phyloP scores from a whole-genome alignment of 2,329 filamentous ascomycete genomes.

The Ceratocystis cubensis region DNA sequence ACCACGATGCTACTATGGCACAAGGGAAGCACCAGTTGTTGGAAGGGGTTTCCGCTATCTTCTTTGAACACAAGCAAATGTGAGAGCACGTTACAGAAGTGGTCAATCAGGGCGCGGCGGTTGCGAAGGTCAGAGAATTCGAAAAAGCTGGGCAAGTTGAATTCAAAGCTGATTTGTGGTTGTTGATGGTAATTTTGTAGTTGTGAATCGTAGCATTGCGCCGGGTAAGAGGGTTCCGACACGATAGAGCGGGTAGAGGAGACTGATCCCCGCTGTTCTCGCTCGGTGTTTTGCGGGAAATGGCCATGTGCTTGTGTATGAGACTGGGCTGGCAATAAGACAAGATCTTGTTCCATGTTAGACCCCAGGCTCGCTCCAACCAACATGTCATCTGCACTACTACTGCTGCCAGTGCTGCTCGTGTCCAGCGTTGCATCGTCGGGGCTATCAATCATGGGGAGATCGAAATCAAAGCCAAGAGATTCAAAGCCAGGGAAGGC shows the following conservation, averaged over 20 bases:
- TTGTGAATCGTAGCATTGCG: constrained; percentile 24
- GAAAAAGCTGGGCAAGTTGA: constrained; percentile 40
- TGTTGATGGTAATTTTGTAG: constrained; percentile 24
- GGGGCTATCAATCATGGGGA: constrained; percentile 10
- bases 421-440: constrained; percentile 17
- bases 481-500: constrained; percentile 5
- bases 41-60: constrained; percentile 50
- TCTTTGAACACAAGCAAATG: constrained; percentile 54
- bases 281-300: background rate
- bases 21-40: constrained; percentile 49
- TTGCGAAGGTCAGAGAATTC: constrained; percentile 45
- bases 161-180: constrained; percentile 38
- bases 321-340: background rate
- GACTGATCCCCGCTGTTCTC: background rate
- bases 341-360: background rate
- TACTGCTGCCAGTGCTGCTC: constrained; percentile 14
- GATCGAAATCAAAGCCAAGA: constrained; percentile 14
- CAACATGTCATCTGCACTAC: constrained; percentile 11
- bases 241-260: background rate
- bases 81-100: constrained; percentile 52
- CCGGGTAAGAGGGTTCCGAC: constrained; percentile 10
- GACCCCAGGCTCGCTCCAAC: background rate
- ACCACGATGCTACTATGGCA: constrained; percentile 45
- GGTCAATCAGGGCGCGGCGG: constrained; percentile 44
- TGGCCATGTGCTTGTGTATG: background rate